Conservation (phyloP, 2,329 filamentous ascomycete species). For the Botrytis paeoniae region DNA sequence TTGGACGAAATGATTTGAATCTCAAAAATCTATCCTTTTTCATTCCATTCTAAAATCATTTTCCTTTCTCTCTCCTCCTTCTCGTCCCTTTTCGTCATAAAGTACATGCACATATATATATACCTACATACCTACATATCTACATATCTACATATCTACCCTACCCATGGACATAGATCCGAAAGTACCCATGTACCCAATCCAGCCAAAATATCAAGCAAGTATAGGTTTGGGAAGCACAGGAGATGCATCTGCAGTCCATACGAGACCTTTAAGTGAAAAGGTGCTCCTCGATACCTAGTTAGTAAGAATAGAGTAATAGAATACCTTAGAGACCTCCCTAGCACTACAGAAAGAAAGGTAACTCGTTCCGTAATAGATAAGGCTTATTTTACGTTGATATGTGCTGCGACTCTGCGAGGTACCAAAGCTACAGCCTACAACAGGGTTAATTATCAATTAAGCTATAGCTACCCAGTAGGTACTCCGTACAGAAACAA, state of each 20-base stretch:
- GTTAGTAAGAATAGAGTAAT: neutral
- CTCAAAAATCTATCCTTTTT: neutral
- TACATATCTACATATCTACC: neutral
- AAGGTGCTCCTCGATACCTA: no score
- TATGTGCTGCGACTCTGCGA: conserved; percentile 14
- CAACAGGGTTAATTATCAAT: neutral
- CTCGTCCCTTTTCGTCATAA: neutral
- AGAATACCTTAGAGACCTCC: neutral
- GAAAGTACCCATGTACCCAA: neutral
- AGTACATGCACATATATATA: neutral
- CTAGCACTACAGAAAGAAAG: neutral
- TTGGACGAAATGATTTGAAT: neutral
- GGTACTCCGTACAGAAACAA: neutral
- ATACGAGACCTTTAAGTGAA: neutral
- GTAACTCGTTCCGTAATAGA: neutral
- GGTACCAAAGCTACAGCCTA: conserved; percentile 11
- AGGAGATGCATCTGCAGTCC: neutral
- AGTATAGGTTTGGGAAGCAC: neutral
- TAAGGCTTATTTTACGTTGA: neutral
- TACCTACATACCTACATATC: neutral
- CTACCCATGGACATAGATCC: neutral
- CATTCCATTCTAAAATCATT: no score
- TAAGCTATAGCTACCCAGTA: neutral
- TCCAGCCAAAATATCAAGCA: neutral
- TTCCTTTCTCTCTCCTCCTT: neutral